These are phyloP conservation scores for Trichocomaceae sp. DNA, from an alignment of 2,329 filamentous ascomycete species.

Conservation along the genomic window DNA sequence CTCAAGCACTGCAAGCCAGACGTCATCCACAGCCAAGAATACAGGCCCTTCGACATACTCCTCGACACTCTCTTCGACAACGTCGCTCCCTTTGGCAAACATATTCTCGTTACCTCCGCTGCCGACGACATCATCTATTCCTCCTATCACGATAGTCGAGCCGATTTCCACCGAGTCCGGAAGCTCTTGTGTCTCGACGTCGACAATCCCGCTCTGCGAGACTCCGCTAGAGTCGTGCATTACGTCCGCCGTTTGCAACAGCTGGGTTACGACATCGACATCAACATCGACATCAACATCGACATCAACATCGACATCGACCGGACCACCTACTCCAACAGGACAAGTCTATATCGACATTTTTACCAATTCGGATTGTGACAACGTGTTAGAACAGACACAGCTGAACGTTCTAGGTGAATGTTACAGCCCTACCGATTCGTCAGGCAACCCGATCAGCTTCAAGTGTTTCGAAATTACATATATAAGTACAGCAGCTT, in stretches of 20 bases:
- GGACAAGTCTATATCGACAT: slow-evolving; percentile 1
- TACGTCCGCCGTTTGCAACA: background rate
- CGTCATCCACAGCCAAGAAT: background rate
- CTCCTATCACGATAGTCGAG: background rate
- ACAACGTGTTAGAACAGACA: slow-evolving; percentile 1
- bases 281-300: background rate
- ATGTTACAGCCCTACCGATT: slow-evolving; percentile 3
- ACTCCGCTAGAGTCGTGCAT: slow-evolving; percentile 3
- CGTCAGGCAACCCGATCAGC: slow-evolving; percentile 1
- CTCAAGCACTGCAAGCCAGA: slow-evolving; percentile 4
- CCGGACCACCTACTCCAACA: background rate
- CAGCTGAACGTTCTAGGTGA: slow-evolving; percentile 1
- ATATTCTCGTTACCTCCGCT: background rate
- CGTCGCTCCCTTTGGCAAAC: background rate
- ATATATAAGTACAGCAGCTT: slow-evolving; percentile 3
- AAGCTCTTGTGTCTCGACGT: slow-evolving; percentile 4
- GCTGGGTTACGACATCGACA: background rate
- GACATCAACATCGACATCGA: slow-evolving; percentile 1
- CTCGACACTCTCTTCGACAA: background rate
- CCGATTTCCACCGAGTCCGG: slow-evolving; percentile 1
- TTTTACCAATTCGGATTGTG: slow-evolving; percentile 2
- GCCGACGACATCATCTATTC: background rate
- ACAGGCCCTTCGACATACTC: background rate
- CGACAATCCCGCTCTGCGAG: background rate
- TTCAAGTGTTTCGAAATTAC: slow-evolving; percentile 3